These are phyloP conservation scores for Panicum miliaceum DNA, from an alignment of 176 grass and related monocot genomes.

Conservation along the genomic window DNA sequence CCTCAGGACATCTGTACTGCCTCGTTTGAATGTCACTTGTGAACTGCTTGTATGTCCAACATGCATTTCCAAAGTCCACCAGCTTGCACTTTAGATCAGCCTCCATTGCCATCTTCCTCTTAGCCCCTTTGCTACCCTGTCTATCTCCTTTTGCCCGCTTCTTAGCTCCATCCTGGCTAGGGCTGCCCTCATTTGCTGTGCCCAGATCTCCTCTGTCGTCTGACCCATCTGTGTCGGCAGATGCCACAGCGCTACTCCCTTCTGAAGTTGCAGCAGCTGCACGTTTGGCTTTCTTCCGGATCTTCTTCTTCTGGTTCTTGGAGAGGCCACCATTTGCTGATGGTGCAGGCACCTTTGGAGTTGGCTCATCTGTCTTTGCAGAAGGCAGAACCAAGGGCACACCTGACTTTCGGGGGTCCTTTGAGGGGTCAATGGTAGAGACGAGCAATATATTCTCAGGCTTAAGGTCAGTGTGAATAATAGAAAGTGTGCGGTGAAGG, in stretches of 20 bases:
- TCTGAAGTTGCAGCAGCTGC: constrained; percentile 64
- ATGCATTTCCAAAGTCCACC: constrained; percentile 98
- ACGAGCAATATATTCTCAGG: constrained; percentile 95
- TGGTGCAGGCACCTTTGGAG: constrained; percentile 37
- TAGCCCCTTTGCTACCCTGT: constrained; percentile 64
- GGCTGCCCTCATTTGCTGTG: constrained; percentile 57
- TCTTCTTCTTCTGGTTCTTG: constrained; percentile 96
- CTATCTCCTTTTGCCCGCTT: constrained; percentile 53
- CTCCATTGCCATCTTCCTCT: constrained; percentile 80
- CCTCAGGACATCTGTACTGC: constrained; percentile 96
- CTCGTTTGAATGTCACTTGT: constrained; percentile 97
- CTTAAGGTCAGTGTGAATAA: constrained; percentile 98
- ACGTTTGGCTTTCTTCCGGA: constrained; percentile 81
- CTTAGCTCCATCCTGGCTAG: constrained; percentile 40
- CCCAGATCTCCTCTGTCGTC: constrained; percentile 69
- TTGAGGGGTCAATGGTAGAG: constrained; percentile 81
- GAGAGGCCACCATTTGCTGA: constrained; percentile 67
- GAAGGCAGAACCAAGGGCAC: constrained; percentile 60
- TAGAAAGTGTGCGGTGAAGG: constrained; percentile 76
- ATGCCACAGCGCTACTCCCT: constrained; percentile 41
- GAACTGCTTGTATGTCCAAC: constrained; percentile 99
- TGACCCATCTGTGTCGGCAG: constrained; percentile 58
- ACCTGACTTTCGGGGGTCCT: constrained; percentile 76
- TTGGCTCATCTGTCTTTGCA: constrained; percentile 47
- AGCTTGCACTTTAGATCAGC: constrained; percentile 85